Evolutionary conservation across 257 asterid species (phyloP).

Genomic region (Petunia secreta): DNA sequence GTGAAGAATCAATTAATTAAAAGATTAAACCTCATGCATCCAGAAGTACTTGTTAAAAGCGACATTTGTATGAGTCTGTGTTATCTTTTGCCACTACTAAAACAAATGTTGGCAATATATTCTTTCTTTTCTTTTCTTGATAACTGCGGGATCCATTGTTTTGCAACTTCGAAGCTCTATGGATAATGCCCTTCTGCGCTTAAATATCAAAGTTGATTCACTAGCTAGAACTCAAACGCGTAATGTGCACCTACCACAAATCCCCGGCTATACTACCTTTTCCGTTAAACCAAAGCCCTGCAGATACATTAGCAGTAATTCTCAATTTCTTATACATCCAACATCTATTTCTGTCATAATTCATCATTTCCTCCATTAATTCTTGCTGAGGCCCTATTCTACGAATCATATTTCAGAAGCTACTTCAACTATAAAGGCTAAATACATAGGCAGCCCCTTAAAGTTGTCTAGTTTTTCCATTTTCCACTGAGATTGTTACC

Average conservation of each 20-base stretch:
- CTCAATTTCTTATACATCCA: not conserved
- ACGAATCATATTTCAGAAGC: not conserved
- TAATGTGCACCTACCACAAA: not conserved
- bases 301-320: not conserved
- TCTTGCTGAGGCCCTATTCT: not conserved
- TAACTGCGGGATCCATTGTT: no score
- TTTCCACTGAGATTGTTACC: no score
- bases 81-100: no score
- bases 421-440: not conserved
- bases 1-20: not conserved
- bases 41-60: not conserved
- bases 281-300: not conserved
- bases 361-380: not conserved
- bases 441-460: not conserved
- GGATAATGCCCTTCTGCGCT: not conserved
- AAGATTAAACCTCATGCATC: not conserved
- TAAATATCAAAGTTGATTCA: not conserved
- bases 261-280: slow-evolving; percentile 1
- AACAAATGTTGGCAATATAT: no score
- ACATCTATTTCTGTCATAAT: not conserved
- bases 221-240: not conserved
- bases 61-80: not conserved
- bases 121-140: no score
- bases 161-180: no score
- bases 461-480: no score